Conservation (phyloP, 345 rosid species). For the Atalantia buxifolia region DNA sequence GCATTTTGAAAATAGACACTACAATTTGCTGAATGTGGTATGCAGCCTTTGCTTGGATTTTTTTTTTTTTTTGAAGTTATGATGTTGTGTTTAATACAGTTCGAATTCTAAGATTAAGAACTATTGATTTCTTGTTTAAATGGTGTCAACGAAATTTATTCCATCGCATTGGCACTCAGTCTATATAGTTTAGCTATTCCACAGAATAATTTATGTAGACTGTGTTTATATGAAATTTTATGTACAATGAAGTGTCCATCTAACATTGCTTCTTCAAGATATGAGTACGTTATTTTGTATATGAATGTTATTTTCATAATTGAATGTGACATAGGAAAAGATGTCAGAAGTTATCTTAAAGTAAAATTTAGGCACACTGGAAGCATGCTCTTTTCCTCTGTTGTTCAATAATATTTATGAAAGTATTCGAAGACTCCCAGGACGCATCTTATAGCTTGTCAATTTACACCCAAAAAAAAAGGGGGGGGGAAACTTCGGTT, state of each 20-base stretch:
- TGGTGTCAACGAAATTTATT: not conserved
- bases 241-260: not conserved
- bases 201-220: not conserved
- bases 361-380: not conserved
- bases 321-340: not conserved
- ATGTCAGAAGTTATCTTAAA: not conserved
- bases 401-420: not conserved
- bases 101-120: not conserved
- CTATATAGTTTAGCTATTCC: not conserved
- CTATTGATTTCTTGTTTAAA: not conserved
- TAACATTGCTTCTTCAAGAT: not conserved
- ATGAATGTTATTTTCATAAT: not conserved
- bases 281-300: not conserved
- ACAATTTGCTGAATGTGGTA: conserved; percentile 52
- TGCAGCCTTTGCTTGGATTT: conserved; percentile 14
- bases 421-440: not conserved
- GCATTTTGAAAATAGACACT: conserved; percentile 65
- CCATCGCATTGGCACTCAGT: not conserved
- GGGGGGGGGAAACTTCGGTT: not conserved
- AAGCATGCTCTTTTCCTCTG: not conserved
- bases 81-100: not conserved
- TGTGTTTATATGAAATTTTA: not conserved
- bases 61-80: not conserved
- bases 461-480: not conserved
- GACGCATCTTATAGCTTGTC: not conserved